Conservation (phyloP, 2,329 filamentous ascomycete genomes). For the Pseudopyricularia javanii region DNA sequence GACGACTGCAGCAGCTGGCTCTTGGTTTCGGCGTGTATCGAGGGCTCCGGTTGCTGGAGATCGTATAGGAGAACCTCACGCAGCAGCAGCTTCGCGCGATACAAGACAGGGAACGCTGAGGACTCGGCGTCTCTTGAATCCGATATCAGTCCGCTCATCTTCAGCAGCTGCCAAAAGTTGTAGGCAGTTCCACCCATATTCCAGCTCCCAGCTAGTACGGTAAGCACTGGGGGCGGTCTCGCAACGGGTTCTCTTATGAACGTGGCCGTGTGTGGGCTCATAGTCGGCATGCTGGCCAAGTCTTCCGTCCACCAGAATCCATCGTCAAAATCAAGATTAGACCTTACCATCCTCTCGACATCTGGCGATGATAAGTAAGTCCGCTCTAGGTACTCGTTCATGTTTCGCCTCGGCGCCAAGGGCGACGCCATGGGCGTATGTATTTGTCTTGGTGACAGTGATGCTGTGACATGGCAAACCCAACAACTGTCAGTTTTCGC, state of each 20-base stretch:
- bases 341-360: constrained; percentile 26
- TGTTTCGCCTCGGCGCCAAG: constrained; percentile 31
- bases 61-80: constrained; percentile 43
- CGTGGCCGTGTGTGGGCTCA: constrained; percentile 22
- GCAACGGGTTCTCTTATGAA: constrained; percentile 25
- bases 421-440: constrained; percentile 39
- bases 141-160: constrained; percentile 35
- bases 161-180: constrained; percentile 39
- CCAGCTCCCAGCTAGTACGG: constrained; percentile 37
- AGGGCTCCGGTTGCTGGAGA: constrained; percentile 34
- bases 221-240: constrained; percentile 34
- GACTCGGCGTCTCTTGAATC: constrained; percentile 34
- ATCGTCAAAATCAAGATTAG: constrained; percentile 39
- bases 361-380: constrained; percentile 28
- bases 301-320: constrained; percentile 47
- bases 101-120: constrained; percentile 34
- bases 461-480: not conserved
- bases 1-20: constrained; percentile 17
- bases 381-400: constrained; percentile 39
- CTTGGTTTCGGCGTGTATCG: constrained; percentile 24
- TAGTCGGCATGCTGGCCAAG: constrained; percentile 24
- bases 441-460: constrained; percentile 8
- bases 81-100: constrained; percentile 41
- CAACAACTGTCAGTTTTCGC: not conserved
- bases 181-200: constrained; percentile 35